A percentile compares a stretch with the other conserved stretches of the same genome.
phyloP scores from a whole-genome alignment of 352 stramenopile species.

The Phytophthora foliorum region DNA sequence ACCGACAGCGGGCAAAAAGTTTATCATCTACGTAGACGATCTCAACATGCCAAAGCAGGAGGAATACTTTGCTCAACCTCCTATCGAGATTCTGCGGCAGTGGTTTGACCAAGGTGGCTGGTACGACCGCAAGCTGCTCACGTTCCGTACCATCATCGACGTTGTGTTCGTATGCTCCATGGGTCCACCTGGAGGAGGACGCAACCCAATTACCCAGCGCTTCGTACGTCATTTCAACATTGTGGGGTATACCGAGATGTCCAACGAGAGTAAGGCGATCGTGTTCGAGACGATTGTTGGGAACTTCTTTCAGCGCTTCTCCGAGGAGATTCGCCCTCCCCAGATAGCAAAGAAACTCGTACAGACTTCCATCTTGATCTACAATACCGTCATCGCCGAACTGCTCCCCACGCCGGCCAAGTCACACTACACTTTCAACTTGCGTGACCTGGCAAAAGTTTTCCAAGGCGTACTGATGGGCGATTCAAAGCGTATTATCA shows the following conservation, averaged over 20 bases:
- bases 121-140: conserved; percentile 95
- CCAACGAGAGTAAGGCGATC: conserved; percentile 81
- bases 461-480: conserved; percentile 90
- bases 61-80: conserved; percentile 95
- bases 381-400: conserved; percentile 87
- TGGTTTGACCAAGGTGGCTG: conserved; percentile 96
- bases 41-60: conserved; percentile 97
- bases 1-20: conserved; percentile 91
- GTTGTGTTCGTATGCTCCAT: conserved; percentile 87
- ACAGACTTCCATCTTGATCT: conserved; percentile 80
- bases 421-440: conserved; percentile 91
- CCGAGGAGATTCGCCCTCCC: conserved; percentile 69
- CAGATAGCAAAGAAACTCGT: conserved; percentile 72
- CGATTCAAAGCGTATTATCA: conserved; percentile 76
- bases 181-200: conserved; percentile 80
- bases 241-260: conserved; percentile 88
- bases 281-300: conserved; percentile 87
- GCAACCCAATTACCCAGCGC: conserved; percentile 83
- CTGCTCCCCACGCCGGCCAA: conserved; percentile 86
- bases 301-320: conserved; percentile 78
- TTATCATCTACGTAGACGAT: conserved; percentile 95
- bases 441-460: conserved; percentile 90
- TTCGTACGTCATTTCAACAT: conserved; percentile 91
- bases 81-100: conserved; percentile 95
- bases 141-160: conserved; percentile 94